Conservation (phyloP, 1,284 basidiomycete species). For the Cryptococcus sp. region DNA sequence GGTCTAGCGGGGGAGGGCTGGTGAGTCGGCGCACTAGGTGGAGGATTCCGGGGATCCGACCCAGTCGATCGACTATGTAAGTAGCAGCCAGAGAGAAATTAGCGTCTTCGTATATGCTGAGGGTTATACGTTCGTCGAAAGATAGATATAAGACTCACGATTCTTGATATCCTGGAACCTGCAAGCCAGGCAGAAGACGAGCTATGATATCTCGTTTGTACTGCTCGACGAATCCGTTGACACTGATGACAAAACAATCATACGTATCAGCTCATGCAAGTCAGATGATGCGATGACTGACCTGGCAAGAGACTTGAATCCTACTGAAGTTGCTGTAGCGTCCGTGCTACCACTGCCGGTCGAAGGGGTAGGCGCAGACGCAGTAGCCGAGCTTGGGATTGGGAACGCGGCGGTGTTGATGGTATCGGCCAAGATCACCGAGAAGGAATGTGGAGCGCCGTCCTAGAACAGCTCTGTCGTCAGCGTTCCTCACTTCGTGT, state of each 20-base stretch:
- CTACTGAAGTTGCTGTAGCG: slow-evolving; percentile 26
- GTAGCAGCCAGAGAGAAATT: background rate
- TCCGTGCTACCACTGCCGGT: slow-evolving; percentile 12
- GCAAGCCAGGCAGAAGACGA: slow-evolving; percentile 52
- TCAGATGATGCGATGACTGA: slow-evolving; percentile 15
- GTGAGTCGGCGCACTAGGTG: slow-evolving; percentile 16
- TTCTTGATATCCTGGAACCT: slow-evolving; percentile 48
- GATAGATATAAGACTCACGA: slow-evolving; percentile 29
- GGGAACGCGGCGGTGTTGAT: slow-evolving; percentile 45
- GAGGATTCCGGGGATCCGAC: slow-evolving; percentile 29
- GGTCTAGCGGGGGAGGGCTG: slow-evolving; percentile 31
- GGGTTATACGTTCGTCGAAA: background rate
- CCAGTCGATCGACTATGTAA: slow-evolving; percentile 10
- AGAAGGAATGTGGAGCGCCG: slow-evolving; percentile 53
- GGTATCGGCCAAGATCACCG: slow-evolving; percentile 48
- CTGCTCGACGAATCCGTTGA: slow-evolving; percentile 49
- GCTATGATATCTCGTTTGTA: slow-evolving; percentile 53
- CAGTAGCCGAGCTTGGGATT: slow-evolving; percentile 39
- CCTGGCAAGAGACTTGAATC: slow-evolving; percentile 38
- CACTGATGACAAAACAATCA: slow-evolving; percentile 30
- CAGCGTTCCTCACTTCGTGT: background rate
- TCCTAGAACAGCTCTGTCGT: slow-evolving; percentile 38
- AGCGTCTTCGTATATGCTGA: background rate
- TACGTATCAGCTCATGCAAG: slow-evolving; percentile 13
- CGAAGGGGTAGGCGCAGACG: slow-evolving; percentile 1